Percentiles rank a stretch among this genome's conserved stretches.
Evolutionary conservation across 2,329 filamentous ascomycete species (phyloP).

Genomic region (Ophiostoma sp.): DNA sequence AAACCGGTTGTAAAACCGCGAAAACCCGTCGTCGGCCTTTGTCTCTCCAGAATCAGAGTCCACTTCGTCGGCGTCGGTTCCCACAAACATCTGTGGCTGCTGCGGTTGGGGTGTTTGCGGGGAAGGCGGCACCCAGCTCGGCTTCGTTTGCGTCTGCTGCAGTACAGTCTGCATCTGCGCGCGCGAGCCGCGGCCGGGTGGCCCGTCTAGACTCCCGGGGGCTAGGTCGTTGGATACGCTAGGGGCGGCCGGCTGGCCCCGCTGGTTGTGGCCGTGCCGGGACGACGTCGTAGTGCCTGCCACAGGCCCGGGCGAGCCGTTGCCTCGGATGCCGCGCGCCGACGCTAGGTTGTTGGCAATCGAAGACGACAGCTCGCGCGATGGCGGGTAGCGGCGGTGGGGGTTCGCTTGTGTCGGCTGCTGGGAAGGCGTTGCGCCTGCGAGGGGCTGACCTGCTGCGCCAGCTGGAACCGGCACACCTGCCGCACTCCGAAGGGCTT

Average conservation of each 20-base stretch:
- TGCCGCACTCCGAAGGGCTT: neutral
- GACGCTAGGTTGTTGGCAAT: constrained; percentile 86
- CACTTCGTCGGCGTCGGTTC: constrained; percentile 27
- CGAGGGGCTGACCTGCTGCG: neutral
- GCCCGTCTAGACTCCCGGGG: constrained; percentile 60
- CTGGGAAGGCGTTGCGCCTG: neutral
- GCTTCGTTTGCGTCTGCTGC: constrained; percentile 46
- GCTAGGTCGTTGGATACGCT: constrained; percentile 69
- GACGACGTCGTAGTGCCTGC: constrained; percentile 30
- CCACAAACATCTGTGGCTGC: constrained; percentile 31
- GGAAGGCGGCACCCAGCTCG: constrained; percentile 43
- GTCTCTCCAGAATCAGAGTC: constrained; percentile 24
- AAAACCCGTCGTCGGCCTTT: constrained; percentile 67
- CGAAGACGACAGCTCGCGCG: constrained; percentile 69
- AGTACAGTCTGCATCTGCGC: constrained; percentile 54
- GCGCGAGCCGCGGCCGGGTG: constrained; percentile 35
- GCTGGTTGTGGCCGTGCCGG: constrained; percentile 43
- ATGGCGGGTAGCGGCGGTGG: constrained; percentile 46
- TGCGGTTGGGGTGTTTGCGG: constrained; percentile 28
- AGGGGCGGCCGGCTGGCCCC: constrained; percentile 63
- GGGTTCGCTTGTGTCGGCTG: neutral
- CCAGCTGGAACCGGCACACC: too few species aligned
- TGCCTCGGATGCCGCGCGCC: constrained; percentile 65
- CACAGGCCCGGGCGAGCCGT: constrained; percentile 1
- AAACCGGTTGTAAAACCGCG: constrained; percentile 87